Base-by-base conservation (phyloP, 768 basidiomycete genomes). In the Trametes coccinea region DNA sequence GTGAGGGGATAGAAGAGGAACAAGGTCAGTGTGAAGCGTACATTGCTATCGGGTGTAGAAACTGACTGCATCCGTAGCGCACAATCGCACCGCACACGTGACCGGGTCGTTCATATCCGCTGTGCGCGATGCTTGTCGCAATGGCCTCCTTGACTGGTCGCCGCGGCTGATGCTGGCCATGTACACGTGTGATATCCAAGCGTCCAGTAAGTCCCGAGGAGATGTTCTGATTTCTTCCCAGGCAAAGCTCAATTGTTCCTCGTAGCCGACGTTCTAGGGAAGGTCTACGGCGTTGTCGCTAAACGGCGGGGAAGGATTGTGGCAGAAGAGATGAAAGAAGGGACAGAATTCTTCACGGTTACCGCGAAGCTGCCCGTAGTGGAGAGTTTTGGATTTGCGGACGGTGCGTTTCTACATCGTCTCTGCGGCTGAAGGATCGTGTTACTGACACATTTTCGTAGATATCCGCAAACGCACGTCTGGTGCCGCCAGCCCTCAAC, bases 111-210 rank as follows among this genome's bases (percentile, higher is more conserved):
- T 97, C 49, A 94, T 96, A 64, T 91, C 97, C 3, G 83, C 88
- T 3, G 87, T 93, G 43, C 85, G 89, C 72, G 97, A 99, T 67
- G 88, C 93, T 0, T 98, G 95, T 72, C 84, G 92, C 61, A 89
- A 87, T 65, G 95, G 91, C 0, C 72, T 99, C 59, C 77, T 98
- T 47, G 97, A 98, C 74, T 99, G 97, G 97, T 98, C 95, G 2
- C 97, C 97, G 13, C 82, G 97, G 59, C 82, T 99, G 66, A 92
- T 95, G 87, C 78, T 99, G 66, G 97, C 97, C 0, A 98, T 98
- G 94, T 99, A 99, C 73, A 89, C 90, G 11, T 99, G 96, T 74
- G 95, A 98, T 70, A 98, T 99, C 56, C 97, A 98, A 76, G 93
- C 95, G 1, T 95, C 96, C 14, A 93, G 95, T 98, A 72, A 71